Conservation (phyloP, 768 basidiomycete species). For the Nidularia sp. region DNA sequence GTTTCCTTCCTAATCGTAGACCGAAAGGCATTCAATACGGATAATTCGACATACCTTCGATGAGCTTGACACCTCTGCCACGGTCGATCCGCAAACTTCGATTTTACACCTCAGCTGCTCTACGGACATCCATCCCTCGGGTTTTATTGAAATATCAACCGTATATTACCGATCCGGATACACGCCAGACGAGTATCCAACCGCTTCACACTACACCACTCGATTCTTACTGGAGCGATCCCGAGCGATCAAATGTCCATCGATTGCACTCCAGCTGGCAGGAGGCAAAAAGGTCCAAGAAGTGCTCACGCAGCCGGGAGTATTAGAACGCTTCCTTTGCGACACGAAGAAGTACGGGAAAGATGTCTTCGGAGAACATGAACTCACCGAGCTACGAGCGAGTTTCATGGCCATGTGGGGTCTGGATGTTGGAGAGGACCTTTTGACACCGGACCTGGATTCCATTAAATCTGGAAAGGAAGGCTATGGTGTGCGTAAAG, state of each 20-base stretch:
- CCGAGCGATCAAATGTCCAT: constrained; percentile 89
- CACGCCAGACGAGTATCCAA: constrained; percentile 75
- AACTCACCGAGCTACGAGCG: constrained; percentile 51
- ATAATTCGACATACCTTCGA: constrained; percentile 74
- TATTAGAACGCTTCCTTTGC: constrained; percentile 71
- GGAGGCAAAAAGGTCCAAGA: constrained; percentile 96
- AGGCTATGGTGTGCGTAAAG: constrained; percentile 42
- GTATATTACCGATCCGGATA: constrained; percentile 94
- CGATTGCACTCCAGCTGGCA: constrained; percentile 87
- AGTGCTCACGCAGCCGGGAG: constrained; percentile 67
- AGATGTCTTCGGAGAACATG: constrained; percentile 24
- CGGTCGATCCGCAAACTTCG: constrained; percentile 42
- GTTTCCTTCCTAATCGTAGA: no score
- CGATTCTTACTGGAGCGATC: constrained; percentile 80
- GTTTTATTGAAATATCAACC: constrained; percentile 68
- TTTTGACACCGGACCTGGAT: constrained; percentile 23
- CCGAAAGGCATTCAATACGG: constrained; percentile 64
- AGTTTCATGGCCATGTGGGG: constrained; percentile 93
- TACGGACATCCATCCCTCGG: constrained; percentile 22
- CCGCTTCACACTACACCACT: constrained; percentile 58
- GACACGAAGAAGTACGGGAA: constrained; percentile 30
- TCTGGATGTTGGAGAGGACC: constrained; percentile 47
- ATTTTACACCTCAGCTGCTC: constrained; percentile 37
- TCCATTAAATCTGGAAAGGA: constrained; percentile 22
- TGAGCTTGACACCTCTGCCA: constrained; percentile 57